These are phyloP conservation scores for Venturia asperata DNA, from an alignment of 2,329 filamentous ascomycete species.

Conservation along the genomic window DNA sequence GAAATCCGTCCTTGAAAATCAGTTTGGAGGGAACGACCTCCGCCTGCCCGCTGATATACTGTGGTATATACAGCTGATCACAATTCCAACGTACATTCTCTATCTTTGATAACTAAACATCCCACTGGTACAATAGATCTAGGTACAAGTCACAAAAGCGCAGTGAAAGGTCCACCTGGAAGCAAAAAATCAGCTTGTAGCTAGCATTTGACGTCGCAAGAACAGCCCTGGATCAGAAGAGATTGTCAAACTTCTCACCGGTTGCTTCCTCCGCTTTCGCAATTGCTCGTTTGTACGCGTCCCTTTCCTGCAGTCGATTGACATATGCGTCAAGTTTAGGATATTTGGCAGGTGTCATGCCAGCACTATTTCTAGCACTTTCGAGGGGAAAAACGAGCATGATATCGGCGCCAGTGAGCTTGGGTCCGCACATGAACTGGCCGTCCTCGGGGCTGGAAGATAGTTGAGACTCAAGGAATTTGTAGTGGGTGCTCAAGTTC, in stretches of 20 bases:
- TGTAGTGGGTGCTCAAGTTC: slow-evolving; percentile 43
- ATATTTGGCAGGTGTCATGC: slow-evolving; percentile 38
- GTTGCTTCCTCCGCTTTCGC: slow-evolving; percentile 42
- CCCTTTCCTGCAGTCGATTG: slow-evolving; percentile 37
- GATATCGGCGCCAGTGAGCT: slow-evolving; percentile 47
- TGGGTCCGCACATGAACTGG: slow-evolving; percentile 43
- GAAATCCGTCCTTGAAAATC: no score
- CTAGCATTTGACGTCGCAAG: not conserved
- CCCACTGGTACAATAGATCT: not conserved
- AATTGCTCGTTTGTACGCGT: slow-evolving; percentile 42
- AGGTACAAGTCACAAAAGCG: not conserved
- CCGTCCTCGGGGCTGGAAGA: slow-evolving; percentile 41
- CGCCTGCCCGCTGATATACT: no score
- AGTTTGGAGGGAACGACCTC: no score
- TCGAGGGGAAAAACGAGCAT: slow-evolving; percentile 47
- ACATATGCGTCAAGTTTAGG: slow-evolving; percentile 43
- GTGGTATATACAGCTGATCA: no score
- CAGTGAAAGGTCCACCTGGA: not conserved
- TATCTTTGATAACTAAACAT: not conserved
- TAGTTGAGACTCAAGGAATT: slow-evolving; percentile 46
- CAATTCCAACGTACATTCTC: no score
- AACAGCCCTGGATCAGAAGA: not conserved
- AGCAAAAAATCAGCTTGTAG: not conserved
- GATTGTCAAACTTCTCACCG: slow-evolving; percentile 26
- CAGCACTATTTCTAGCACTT: slow-evolving; percentile 33